Percentiles rank a stretch among this genome's conserved stretches.
phyloP scores from a whole-genome alignment of 1,284 basidiomycete species.

The Pascua sp. region DNA sequence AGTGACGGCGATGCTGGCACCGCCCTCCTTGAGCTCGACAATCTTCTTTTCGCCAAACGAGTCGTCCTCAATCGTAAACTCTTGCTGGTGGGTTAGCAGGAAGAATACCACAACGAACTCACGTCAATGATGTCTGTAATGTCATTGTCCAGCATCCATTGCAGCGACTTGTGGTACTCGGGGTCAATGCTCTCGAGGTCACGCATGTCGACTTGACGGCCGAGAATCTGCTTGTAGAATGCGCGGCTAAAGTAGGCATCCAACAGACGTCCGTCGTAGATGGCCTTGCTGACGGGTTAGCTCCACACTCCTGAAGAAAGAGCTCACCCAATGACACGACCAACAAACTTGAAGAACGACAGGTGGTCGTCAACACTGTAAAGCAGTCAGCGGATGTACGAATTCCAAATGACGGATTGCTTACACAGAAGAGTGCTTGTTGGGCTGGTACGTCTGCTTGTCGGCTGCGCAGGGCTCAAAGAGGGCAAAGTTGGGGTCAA shows the following conservation, averaged over 20 bases:
- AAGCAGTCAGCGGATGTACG: no score
- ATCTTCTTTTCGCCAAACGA: slow-evolving; percentile 86
- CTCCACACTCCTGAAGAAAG: no score
- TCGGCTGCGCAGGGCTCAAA: slow-evolving; percentile 98
- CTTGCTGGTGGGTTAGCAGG: slow-evolving; percentile 20
- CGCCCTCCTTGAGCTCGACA: slow-evolving; percentile 78
- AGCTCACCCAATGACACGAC: slow-evolving; percentile 72
- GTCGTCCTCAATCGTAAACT: slow-evolving; percentile 52
- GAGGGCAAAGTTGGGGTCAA: slow-evolving; percentile 92
- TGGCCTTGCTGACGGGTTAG: slow-evolving; percentile 58
- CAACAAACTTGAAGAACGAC: slow-evolving; percentile 98
- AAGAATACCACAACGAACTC: no score
- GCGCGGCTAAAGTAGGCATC: slow-evolving; percentile 98
- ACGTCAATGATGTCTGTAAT: slow-evolving; percentile 47
- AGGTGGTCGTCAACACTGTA: slow-evolving; percentile 66
- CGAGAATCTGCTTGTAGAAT: slow-evolving; percentile 86
- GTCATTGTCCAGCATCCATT: slow-evolving; percentile 52
- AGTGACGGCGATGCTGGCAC: slow-evolving; percentile 77
- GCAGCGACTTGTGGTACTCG: slow-evolving; percentile 59
- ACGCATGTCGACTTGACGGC: slow-evolving; percentile 84
- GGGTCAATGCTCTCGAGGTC: slow-evolving; percentile 97
- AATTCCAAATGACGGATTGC: slow-evolving; percentile 28
- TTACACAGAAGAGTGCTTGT: slow-evolving; percentile 77
- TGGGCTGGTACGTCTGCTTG: slow-evolving; percentile 90
- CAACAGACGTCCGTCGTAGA: slow-evolving; percentile 89